Evolutionary conservation across 1,139 yeast species (phyloP), one percentile per base, ranked within the genome.

Genomic region (Wickerhamomyces sp.): DNA sequence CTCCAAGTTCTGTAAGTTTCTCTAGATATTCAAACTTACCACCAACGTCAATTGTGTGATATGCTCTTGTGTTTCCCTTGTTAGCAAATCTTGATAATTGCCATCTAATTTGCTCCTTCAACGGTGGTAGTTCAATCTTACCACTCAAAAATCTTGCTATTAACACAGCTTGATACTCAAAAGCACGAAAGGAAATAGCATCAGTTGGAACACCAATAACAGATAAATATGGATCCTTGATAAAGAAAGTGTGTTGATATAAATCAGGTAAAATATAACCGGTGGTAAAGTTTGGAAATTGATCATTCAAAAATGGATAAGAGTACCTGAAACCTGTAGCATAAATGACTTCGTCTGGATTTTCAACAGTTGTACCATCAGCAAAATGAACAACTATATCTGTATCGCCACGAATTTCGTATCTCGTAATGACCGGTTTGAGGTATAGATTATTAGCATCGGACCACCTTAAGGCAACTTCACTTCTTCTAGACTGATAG

Each of bases 301-400:
- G 52, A 6, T 68, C 51, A 39, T 62, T 60, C 45, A 73, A 59
- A 46, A 68, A 73, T 6, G 78, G 78, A 49, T 63, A 72, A 29
- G 74, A 70, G 49, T 63, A 71, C 42, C 66, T 65, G 55, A 70
- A 73, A 0, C 78, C 78, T 0, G 78, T 73, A 5, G 72, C 75
- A 53, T 71, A 73, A 9, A 38, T 38, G 2, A 71, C 53, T 46
- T 58, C 54, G 49, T 69, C 72, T 41, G 71, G 66, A 26, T 55
- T 64, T 1, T 47, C 48, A 41, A 59, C 65, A 2, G 45, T 54
- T 0, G 65, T 44, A 7, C 63, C 71, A 50, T 68, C 71, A 7
- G 47, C 53, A 51, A 69, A 71, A 40, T 60, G 62, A 7, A 71
- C 65, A 7, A 57, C 18, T 3, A 59, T 39, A 6, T 50, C 50